Evolutionary conservation across 305 asterid species (phyloP), one percentile per base, ranked within the genome.

Genomic region (Fraxinus sp.): DNA sequence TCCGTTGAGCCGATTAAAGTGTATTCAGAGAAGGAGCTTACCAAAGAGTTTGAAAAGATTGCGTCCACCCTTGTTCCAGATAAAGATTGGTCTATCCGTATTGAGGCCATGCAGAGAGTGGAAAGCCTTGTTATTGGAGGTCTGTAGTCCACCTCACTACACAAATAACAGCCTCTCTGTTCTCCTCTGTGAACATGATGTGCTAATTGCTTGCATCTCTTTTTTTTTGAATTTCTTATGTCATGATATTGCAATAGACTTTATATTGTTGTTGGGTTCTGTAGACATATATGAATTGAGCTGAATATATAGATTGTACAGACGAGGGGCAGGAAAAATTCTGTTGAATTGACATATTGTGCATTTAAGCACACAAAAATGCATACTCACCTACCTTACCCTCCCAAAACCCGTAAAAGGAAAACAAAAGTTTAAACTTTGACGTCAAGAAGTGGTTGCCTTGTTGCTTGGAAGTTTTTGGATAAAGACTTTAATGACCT

Each of bases 111-210:
- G 98, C 99, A 97, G 88, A 93, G 97, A 90, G 86, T 94, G 74
- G 99, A 97, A 85, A 97, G 91, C 78, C 98, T 97, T 89, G 94
- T 93, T 78, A 83, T 93, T 86, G 99, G 99, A 92, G 99, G 99
- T 97, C 37, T 85, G 91, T 79, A 35, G 44, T 32, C 82, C 73
- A 57, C 81, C 77, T 52, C 59, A 20, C 59, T 44, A 36, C 30
- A 76, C 72, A 36, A 79, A 55, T 41, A 24, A 77, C 20, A 41
- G 36, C 64, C 22, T 28, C 37, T 26, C 24, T 44, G 49, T 13
- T 77, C 46, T 37, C 16, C 59, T 70, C 76, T 32, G 41, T 30
- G 76, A 70, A 70, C 22, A 30, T 30, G 41, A 71, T 14, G 73
- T 32, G 11, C 44, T 1, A 30, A 30, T 22, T 64, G 59, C 74